phyloP scores from a whole-genome alignment of 768 basidiomycete species.

The Floccularia luteovirens region DNA sequence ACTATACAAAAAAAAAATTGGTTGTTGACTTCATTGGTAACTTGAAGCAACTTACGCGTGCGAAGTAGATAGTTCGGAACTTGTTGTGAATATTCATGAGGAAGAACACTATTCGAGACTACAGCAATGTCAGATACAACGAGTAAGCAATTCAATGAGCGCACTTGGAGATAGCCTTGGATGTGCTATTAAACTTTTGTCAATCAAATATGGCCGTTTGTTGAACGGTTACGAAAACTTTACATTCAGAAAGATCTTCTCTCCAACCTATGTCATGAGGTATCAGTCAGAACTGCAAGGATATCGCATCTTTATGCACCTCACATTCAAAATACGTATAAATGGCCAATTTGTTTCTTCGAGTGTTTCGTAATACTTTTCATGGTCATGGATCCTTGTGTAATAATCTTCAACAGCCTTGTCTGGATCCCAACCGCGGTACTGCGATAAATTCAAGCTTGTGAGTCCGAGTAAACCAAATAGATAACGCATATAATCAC shows the following conservation, averaged over 20 bases:
- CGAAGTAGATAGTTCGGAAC: slow-evolving; percentile 93
- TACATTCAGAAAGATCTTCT: slow-evolving; percentile 93
- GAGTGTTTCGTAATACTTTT: slow-evolving; percentile 83
- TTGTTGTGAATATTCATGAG: slow-evolving; percentile 98
- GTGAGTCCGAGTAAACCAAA: background rate
- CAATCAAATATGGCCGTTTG: background rate
- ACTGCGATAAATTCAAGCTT: slow-evolving; percentile 53
- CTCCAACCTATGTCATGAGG: slow-evolving; percentile 59
- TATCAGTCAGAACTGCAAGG: too few species aligned
- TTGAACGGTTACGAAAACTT: too few species aligned
- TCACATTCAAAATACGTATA: slow-evolving; percentile 89
- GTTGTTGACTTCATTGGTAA: background rate
- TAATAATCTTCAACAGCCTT: slow-evolving; percentile 91
- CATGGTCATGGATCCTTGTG: slow-evolving; percentile 79
- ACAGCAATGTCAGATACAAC: background rate
- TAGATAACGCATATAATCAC: slow-evolving; percentile 36
- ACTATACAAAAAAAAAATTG: slow-evolving; percentile 36
- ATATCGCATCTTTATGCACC: too few species aligned
- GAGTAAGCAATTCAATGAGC: slow-evolving; percentile 6
- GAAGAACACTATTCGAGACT: slow-evolving; percentile 97
- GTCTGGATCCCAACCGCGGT: slow-evolving; percentile 89
- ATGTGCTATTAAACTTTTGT: slow-evolving; percentile 44
- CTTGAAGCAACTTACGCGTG: slow-evolving; percentile 54
- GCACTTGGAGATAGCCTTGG: slow-evolving; percentile 80
- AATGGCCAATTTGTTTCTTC: slow-evolving; percentile 89